Base-by-base conservation (phyloP, 306 rosid species). In the Sophora flavescens region DNA sequence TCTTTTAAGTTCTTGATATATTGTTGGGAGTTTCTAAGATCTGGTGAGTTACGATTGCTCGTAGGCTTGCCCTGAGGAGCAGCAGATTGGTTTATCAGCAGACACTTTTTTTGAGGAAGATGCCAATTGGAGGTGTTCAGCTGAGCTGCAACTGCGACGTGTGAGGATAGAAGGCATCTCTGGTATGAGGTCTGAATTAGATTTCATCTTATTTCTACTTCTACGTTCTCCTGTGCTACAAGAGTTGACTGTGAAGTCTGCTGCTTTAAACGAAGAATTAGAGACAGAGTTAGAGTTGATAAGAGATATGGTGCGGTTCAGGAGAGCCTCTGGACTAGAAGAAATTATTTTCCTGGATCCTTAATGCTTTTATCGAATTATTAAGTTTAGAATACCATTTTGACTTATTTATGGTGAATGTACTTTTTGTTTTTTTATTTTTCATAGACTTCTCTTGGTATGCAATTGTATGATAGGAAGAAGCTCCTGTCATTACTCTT, bases 241-340 rank as follows among this genome's bases (percentile, higher is more conserved):
- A 83, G 78, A 59, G 81, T 83, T 91, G 94, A 74, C 44, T 26
- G 81, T 91, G 71, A 81, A 75, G 73, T 88, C 94, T 54, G 80
- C 71, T 79, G 80, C 71, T 79, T 18, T 50, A 28, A n/a, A 51
- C 28, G 80, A 53, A 13, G 85, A 51, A 45, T 50, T 18, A 18
- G 32, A 30, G 2, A 30, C 32, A 2, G 88, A 81, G 44, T 62
- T 91, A 30, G 88, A 81, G 44, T 62, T 91, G 63, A 68, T 77
- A 47, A 87, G 83, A 82, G 80, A 86, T 63, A 67, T 89, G 50
- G 64, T 89, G 77, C 83, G 76, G 63, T 87, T 74, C 33, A 77
- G 82, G 78, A 82, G 93, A 81, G 74, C 84, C 60, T 91, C 93
- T 3, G 78, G 5, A 8, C 76, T 48, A 45, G 91, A 93, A 59